Evolutionary conservation across 768 basidiomycete genomes (phyloP).

Genomic region (Russula griseocarnosa): DNA sequence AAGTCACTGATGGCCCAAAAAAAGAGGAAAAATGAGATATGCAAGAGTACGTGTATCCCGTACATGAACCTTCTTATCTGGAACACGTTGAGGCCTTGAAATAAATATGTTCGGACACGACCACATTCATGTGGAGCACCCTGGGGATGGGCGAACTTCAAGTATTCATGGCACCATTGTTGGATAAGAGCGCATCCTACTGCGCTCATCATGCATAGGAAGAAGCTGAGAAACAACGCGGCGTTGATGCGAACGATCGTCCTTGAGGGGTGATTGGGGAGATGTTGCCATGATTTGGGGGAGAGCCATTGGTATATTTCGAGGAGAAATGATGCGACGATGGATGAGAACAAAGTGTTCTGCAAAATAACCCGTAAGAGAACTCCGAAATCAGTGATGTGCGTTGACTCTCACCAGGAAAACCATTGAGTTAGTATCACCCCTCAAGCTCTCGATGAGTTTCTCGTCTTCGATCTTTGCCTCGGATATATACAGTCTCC

Average conservation of each 20-base stretch:
- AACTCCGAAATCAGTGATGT: background rate
- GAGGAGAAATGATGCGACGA: constrained; percentile 27
- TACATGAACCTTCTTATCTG: constrained; percentile 17
- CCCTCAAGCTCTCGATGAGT: constrained; percentile 16
- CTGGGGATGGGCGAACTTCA: constrained; percentile 1
- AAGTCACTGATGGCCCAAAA: constrained; percentile 18
- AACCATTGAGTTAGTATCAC: constrained; percentile 24
- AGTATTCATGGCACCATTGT: constrained; percentile 21
- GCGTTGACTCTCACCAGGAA: constrained; percentile 19
- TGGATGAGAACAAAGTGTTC: constrained; percentile 26
- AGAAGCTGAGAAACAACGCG: constrained; percentile 21
- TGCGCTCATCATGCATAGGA: constrained; percentile 18
- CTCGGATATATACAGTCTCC: constrained; percentile 23
- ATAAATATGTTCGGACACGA: constrained; percentile 14
- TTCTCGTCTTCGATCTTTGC: constrained; percentile 18
- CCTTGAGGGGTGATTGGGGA: too few species aligned
- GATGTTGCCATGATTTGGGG: too few species aligned
- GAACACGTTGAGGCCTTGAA: constrained; percentile 11
- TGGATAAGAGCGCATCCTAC: constrained; percentile 21
- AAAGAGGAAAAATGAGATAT: constrained; percentile 19
- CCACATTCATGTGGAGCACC: constrained; percentile 17
- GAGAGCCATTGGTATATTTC: constrained; percentile 24
- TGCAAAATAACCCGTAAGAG: background rate
- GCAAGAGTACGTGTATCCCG: constrained; percentile 14
- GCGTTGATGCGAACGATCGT: constrained; percentile 19